These are phyloP conservation scores for Tricholoma hemisulphureum DNA, from an alignment of 768 basidiomycete genomes.

Conservation along the genomic window DNA sequence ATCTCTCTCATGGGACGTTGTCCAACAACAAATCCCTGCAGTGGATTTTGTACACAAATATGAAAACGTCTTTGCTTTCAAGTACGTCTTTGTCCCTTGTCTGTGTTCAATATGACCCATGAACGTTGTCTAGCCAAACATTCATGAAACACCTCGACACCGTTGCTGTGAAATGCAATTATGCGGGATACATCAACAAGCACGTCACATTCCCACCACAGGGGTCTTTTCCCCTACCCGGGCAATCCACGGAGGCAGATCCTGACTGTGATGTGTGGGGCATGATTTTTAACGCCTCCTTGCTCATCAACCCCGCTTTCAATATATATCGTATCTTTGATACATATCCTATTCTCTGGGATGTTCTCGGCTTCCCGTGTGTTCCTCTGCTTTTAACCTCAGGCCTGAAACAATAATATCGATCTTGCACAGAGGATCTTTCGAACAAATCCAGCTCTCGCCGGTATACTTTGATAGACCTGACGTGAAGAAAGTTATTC, in stretches of 20 bases:
- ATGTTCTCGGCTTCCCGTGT: conserved; percentile 80
- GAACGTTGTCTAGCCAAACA: conserved; percentile 48
- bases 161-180: conserved; percentile 55
- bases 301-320: conserved; percentile 71
- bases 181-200: conserved; percentile 58
- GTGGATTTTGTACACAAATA: conserved; percentile 76
- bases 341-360: conserved; percentile 72
- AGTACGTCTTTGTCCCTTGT: conserved; percentile 40
- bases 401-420: background rate
- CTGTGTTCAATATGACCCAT: background rate
- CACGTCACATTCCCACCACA: conserved; percentile 67
- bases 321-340: conserved; percentile 78
- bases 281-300: conserved; percentile 58
- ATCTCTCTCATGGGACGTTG: conserved; percentile 57
- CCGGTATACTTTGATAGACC: conserved; percentile 69
- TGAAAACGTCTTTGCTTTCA: conserved; percentile 66
- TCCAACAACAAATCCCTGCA: conserved; percentile 69
- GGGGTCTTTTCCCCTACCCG: conserved; percentile 67
- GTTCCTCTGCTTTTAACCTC: conserved; percentile 15
- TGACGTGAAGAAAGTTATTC: conserved; percentile 70
- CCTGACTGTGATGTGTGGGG: conserved; percentile 68
- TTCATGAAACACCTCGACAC: conserved; percentile 60
- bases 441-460: conserved; percentile 47
- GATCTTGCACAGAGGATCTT: conserved; percentile 45
- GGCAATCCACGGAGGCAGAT: conserved; percentile 43